Conservation (phyloP, 352 stramenopile species). For the Globisporangium nagaii region DNA sequence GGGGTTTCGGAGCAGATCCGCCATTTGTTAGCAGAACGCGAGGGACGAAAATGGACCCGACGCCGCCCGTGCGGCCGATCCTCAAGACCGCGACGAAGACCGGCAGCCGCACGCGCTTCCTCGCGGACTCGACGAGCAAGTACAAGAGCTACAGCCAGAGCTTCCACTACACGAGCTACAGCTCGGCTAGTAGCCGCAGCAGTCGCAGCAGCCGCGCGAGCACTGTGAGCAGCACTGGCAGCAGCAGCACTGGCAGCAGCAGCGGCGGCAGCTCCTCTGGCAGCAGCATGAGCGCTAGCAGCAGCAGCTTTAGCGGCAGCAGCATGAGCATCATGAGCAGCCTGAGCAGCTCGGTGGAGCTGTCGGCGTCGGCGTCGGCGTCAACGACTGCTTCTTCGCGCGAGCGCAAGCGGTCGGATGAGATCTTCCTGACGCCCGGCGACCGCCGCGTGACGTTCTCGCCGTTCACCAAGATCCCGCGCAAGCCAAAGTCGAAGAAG, state of each 20-base stretch:
- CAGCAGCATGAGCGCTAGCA: not conserved
- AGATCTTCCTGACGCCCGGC: slow-evolving; percentile 22
- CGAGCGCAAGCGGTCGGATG: slow-evolving; percentile 18
- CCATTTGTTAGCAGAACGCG: not conserved
- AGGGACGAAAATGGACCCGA: slow-evolving; percentile 8
- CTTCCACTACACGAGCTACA: slow-evolving; percentile 15
- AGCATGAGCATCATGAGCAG: slow-evolving; percentile 2
- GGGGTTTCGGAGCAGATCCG: not conserved
- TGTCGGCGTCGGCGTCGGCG: slow-evolving; percentile 2
- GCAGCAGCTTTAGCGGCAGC: not conserved
- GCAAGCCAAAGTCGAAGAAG: slow-evolving; percentile 10
- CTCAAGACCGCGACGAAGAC: slow-evolving; percentile 39
- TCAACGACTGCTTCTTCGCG: slow-evolving; percentile 5
- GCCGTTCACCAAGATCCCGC: slow-evolving; percentile 47
- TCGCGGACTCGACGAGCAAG: slow-evolving; percentile 19
- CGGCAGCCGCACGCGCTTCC: slow-evolving; percentile 10
- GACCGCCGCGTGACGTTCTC: slow-evolving; percentile 69
- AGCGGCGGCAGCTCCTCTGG: no score
- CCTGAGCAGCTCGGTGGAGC: slow-evolving; percentile 2
- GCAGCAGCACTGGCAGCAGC: not conserved
- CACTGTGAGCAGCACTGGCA: not conserved
- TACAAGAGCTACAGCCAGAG: slow-evolving; percentile 17
- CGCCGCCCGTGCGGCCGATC: slow-evolving; percentile 38
- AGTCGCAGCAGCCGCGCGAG: not conserved
- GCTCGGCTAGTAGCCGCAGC: not conserved